phyloP scores from a whole-genome alignment of 2,329 filamentous ascomycete genomes.

The Polychaeton citri region DNA sequence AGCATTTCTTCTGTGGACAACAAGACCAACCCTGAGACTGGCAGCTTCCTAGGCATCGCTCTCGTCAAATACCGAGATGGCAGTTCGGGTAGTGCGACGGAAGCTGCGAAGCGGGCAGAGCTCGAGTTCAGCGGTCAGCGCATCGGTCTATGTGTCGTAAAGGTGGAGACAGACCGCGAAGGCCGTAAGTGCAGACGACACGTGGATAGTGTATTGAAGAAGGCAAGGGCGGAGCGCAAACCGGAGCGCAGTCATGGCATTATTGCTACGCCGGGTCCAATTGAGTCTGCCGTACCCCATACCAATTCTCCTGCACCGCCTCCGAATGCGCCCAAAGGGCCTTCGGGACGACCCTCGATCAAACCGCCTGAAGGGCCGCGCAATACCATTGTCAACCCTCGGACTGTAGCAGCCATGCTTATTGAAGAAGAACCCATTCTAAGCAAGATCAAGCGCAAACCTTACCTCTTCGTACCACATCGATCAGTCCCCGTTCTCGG shows the following conservation, averaged over 20 bases:
- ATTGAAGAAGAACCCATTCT: slow-evolving; percentile 56
- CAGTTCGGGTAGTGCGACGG: slow-evolving; percentile 52
- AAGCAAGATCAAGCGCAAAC: slow-evolving; percentile 58
- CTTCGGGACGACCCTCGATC: slow-evolving; percentile 41
- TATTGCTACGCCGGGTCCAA: slow-evolving; percentile 14
- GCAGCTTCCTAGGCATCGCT: slow-evolving; percentile 85
- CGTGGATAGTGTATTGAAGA: slow-evolving; percentile 60
- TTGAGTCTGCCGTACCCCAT: slow-evolving; percentile 16
- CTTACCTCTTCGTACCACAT: slow-evolving; percentile 83
- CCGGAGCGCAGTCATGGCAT: slow-evolving; percentile 23
- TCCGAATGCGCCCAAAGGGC: slow-evolving; percentile 76
- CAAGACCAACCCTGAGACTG: slow-evolving; percentile 87
- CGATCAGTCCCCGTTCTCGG: slow-evolving; percentile 75
- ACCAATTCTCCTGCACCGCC: slow-evolving; percentile 49
- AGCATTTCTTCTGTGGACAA: slow-evolving; percentile 86
- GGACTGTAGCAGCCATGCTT: slow-evolving; percentile 34
- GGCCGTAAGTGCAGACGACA: slow-evolving; percentile 68
- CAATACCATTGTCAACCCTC: slow-evolving; percentile 31
- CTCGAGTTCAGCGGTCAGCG: slow-evolving; percentile 63
- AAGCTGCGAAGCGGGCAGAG: slow-evolving; percentile 70
- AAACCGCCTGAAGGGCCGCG: slow-evolving; percentile 22
- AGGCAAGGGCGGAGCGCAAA: slow-evolving; percentile 49
- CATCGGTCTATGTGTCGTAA: slow-evolving; percentile 64
- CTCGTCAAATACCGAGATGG: slow-evolving; percentile 67
- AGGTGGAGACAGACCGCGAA: slow-evolving; percentile 80